Conservation (phyloP, 371 early-diverging fungal species). For the Mortierella sp. region DNA sequence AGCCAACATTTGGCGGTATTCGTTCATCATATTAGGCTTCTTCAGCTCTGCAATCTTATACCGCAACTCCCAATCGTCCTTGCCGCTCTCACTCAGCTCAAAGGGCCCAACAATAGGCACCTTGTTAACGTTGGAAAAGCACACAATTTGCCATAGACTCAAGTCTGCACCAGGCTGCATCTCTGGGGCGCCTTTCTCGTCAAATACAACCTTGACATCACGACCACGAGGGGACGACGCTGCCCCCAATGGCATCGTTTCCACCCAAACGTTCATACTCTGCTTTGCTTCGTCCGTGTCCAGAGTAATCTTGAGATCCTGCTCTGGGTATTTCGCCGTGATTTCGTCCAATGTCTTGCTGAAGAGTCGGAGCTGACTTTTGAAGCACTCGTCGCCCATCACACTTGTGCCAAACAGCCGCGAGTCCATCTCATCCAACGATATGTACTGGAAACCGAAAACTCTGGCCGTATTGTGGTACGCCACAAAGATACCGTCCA, state of each 20-base stretch:
- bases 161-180: constrained; percentile 50
- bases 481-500: constrained; percentile 96
- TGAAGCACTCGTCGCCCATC: constrained; percentile 83
- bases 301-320: constrained; percentile 54
- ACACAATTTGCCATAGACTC: constrained; percentile 51
- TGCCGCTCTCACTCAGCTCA: constrained; percentile 34
- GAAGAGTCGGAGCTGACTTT: constrained; percentile 67
- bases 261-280: constrained; percentile 55
- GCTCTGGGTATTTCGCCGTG: constrained; percentile 69
- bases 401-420: constrained; percentile 79
- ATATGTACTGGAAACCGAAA: constrained; percentile 96
- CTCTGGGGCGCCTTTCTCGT: constrained; percentile 39
- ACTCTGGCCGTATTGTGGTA: constrained; percentile 92
- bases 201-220: constrained; percentile 19
- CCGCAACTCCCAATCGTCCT: constrained; percentile 46
- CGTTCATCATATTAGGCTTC: constrained; percentile 49
- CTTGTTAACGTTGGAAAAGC: constrained; percentile 48
- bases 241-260: constrained; percentile 46
- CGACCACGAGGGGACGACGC: constrained; percentile 18
- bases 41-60: constrained; percentile 50
- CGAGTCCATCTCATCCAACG: constrained; percentile 86
- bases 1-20: constrained; percentile 43
- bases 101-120: constrained; percentile 34
- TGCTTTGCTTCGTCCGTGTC: constrained; percentile 51
- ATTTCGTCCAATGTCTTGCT: constrained; percentile 71